These are phyloP conservation scores for Cavenderia fasciculata DNA, from an alignment of 78 protist species.

Conservation along the genomic window DNA sequence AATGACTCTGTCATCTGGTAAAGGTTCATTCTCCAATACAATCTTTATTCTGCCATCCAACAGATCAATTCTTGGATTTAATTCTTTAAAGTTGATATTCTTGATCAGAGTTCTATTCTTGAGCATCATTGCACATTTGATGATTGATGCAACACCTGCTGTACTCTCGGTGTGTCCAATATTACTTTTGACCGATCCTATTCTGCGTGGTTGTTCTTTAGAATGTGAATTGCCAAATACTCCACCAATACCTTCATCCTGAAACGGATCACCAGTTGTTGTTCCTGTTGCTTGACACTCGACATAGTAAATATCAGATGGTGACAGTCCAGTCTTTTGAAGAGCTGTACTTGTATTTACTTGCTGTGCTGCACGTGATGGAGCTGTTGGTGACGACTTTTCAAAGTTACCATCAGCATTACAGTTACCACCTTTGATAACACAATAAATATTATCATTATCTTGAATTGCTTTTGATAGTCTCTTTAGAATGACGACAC, in stretches of 20 bases:
- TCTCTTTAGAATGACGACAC: slow-evolving; percentile 49
- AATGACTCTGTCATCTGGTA: not conserved
- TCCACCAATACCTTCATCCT: slow-evolving; percentile 13
- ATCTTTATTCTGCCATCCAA: no score
- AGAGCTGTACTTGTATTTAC: not conserved
- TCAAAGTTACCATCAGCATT: slow-evolving; percentile 20
- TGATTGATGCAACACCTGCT: slow-evolving; percentile 68
- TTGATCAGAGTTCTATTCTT: not conserved
- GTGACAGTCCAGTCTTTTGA: not conserved
- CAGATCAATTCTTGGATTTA: slow-evolving; percentile 48
- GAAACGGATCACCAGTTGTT: slow-evolving; percentile 79
- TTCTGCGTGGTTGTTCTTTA: not conserved
- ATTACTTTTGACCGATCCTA: slow-evolving; percentile 80
- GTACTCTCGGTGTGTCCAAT: slow-evolving; percentile 85
- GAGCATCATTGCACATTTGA: slow-evolving; percentile 51
- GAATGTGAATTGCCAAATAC: not conserved
- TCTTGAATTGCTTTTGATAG: slow-evolving; percentile 15
- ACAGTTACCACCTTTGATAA: slow-evolving; percentile 2
- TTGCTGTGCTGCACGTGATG: slow-evolving; percentile 11
- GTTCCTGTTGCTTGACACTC: slow-evolving; percentile 85
- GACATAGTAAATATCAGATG: slow-evolving; percentile 12
- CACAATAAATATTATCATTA: slow-evolving; percentile 19
- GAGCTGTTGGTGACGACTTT: not conserved
- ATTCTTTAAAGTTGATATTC: not conserved
- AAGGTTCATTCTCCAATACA: no score